Evolutionary conservation across 2,329 filamentous ascomycete genomes (phyloP), one percentile per base, ranked within the genome.

Genomic region (Pyricularia pennisetigena): DNA sequence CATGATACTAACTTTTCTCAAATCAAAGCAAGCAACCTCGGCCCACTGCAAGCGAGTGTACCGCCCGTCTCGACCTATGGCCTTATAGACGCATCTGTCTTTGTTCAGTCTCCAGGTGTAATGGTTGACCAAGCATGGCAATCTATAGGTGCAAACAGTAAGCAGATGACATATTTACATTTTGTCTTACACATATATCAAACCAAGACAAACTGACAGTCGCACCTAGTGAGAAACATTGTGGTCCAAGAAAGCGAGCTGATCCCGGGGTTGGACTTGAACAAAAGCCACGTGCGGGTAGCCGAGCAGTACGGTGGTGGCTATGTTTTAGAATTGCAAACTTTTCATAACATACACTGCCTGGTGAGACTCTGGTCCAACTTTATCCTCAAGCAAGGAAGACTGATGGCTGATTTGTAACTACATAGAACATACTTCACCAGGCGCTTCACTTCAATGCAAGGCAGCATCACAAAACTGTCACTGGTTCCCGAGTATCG

Each of bases 301-400:
- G 80, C 77, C 14, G 71, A 79, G 8, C 78, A 80, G 64, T 82
- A 86, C 68, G 85, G 85, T 0, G 82, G 83, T 49, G 84, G 84
- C 1, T 86, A 79, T 70, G 78, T 79, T 0, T 80, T 78, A 5
- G 82, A 83, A 67, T 75, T 83, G 1, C 80, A 83, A 73, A 81
- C 80, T 10, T 72, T 83, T 8, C 80, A 82, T 72, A 81, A 83
- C 70, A 71, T 83, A 16, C 81, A 86, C 72, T 87, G 84, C 71
- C 72, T 86, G 72, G 79, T 80, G 73, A 70, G 71, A 49, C 28
- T 35, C 1, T 41, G 7, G 12, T 67, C n/a, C 26, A 28, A 14
- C 26, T 7, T 20, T 7, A 59, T 26, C 24, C 14, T 24, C 35
- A 10, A 32, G 26, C 7, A 23, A 14, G 28, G 65, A 1, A 24